A percentile compares a stretch with the other conserved stretches of the same genome.
Conservation (phyloP, 495 filamentous ascomycete species). For the Chaetomidium leptoderma region DNA sequence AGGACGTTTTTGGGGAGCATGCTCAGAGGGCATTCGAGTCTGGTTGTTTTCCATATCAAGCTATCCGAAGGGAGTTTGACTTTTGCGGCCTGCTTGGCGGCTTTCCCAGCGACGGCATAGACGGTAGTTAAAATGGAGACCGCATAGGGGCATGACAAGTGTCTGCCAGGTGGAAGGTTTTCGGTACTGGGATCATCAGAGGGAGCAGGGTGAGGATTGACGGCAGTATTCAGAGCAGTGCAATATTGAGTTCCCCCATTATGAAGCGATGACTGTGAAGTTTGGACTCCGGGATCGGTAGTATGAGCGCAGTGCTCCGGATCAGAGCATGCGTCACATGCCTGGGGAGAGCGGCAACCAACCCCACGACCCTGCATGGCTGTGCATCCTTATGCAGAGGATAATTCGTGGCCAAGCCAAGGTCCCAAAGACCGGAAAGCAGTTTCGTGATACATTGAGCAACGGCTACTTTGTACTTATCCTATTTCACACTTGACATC, state of each 20-base stretch:
- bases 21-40: constrained; percentile 21
- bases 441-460: constrained; percentile 12
- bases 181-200: background rate
- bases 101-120: constrained; percentile 15
- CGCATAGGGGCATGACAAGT: constrained; percentile 19
- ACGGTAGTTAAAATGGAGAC: constrained; percentile 17
- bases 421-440: background rate
- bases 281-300: background rate
- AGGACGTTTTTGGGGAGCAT: constrained; percentile 24
- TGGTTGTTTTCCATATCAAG: constrained; percentile 25
- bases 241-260: background rate
- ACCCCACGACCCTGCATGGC: no score
- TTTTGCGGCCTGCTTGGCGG: constrained; percentile 10
- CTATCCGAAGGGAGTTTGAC: constrained; percentile 14
- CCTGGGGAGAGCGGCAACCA: no score
- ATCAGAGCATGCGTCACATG: background rate
- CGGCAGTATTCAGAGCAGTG: constrained; percentile 4
- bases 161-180: constrained; percentile 11
- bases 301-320: background rate
- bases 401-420: background rate
- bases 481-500: no score
- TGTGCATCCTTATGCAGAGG: no score
- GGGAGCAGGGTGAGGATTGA: background rate
- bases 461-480: no score
- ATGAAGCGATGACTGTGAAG: background rate